A percentile compares a stretch with the other conserved stretches of the same genome.
Evolutionary conservation across 192 early-diverging fungal species (phyloP).

Genomic region (Irineochytrium annulatum): DNA sequence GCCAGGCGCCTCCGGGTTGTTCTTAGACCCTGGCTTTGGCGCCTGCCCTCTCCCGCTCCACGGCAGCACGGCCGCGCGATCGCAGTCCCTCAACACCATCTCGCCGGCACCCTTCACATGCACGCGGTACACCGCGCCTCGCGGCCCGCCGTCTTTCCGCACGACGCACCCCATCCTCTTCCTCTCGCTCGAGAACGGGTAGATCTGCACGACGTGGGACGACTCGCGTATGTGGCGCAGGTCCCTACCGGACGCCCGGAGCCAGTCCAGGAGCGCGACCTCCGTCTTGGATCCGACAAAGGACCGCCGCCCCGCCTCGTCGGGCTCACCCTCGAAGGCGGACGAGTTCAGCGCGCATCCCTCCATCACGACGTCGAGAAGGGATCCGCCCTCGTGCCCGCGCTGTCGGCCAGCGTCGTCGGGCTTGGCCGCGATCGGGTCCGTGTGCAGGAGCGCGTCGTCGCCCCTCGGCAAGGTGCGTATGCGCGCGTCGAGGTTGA

Average conservation of each 20-base stretch:
- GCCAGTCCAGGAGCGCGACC: slow-evolving; percentile 80
- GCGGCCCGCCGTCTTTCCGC: slow-evolving; percentile 33
- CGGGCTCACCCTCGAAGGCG: slow-evolving; percentile 20
- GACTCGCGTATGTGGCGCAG: slow-evolving; percentile 61
- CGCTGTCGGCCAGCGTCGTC: slow-evolving; percentile 3
- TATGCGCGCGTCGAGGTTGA: not conserved
- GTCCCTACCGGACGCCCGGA: slow-evolving; percentile 56
- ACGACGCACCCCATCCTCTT: slow-evolving; percentile 91
- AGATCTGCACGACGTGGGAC: slow-evolving; percentile 63
- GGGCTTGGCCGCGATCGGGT: not conserved
- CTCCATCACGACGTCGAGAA: slow-evolving; percentile 18
- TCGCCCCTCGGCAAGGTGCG: not conserved
- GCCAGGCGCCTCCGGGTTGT: slow-evolving; percentile 8
- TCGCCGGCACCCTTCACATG: slow-evolving; percentile 86
- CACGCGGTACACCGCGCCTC: slow-evolving; percentile 54
- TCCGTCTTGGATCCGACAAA: slow-evolving; percentile 94
- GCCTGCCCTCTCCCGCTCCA: slow-evolving; percentile 46
- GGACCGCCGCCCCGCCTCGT: slow-evolving; percentile 11
- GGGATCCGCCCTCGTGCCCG: not conserved
- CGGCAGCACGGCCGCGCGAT: slow-evolving; percentile 15
- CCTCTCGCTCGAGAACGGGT: slow-evolving; percentile 86
- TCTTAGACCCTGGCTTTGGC: slow-evolving; percentile 10
- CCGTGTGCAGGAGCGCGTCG: not conserved
- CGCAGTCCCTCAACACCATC: slow-evolving; percentile 21
- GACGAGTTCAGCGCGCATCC: slow-evolving; percentile 32